Conservation (phyloP, 225 moss, liverwort and hornwort species). For the Rhytidiadelphus loreus region DNA sequence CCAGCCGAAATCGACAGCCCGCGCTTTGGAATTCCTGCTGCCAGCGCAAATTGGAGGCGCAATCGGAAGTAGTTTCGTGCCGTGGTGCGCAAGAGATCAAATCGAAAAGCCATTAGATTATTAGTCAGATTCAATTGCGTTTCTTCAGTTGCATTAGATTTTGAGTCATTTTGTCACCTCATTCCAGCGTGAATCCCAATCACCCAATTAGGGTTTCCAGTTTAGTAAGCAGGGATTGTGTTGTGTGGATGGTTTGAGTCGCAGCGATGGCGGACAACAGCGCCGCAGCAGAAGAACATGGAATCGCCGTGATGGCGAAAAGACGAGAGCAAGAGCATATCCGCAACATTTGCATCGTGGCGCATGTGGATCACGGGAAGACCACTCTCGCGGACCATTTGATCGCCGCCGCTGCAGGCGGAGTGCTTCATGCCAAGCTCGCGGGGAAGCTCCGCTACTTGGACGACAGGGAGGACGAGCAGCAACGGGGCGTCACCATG, state of each 20-base stretch:
- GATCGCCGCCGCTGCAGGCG: slow-evolving; percentile 89
- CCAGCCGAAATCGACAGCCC: not conserved
- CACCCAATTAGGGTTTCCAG: not conserved
- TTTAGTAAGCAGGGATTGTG: not conserved
- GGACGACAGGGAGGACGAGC: slow-evolving; percentile 92
- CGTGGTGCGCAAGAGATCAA: not conserved
- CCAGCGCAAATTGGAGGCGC: not conserved
- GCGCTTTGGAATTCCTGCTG: not conserved
- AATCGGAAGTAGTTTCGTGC: not conserved
- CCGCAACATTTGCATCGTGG: slow-evolving; percentile 87
- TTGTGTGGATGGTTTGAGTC: not conserved
- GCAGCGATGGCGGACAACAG: slow-evolving; percentile 9
- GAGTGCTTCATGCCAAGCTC: slow-evolving; percentile 71
- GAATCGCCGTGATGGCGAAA: not conserved
- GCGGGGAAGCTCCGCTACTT: slow-evolving; percentile 94
- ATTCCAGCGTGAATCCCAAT: not conserved
- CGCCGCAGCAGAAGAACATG: not conserved
- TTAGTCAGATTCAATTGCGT: no score
- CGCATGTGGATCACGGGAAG: slow-evolving; percentile 97
- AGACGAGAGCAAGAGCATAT: slow-evolving; percentile 20
- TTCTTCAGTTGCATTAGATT: not conserved
- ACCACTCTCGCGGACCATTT: slow-evolving; percentile 88
- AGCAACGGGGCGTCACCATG: slow-evolving; percentile 95
- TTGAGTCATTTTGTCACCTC: not conserved
- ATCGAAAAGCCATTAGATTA: not conserved